phyloP scores from a whole-genome alignment of 73 alveolate genomes.

The Paramecium primaurelia region DNA sequence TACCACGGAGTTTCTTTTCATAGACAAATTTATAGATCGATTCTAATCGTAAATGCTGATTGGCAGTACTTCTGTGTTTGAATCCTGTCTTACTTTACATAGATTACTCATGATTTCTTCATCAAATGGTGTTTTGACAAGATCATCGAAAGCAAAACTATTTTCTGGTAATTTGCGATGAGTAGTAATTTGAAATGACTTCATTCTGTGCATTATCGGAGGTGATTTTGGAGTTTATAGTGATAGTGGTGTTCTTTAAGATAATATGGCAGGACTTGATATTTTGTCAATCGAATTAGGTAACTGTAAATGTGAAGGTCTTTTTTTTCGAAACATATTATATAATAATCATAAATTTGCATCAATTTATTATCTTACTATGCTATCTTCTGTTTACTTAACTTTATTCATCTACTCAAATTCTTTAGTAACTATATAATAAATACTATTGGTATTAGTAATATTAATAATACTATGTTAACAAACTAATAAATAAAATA shows the following conservation, averaged over 20 bases:
- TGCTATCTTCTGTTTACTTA: not conserved
- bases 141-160: not conserved
- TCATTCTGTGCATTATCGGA: not conserved
- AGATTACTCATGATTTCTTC: slow-evolving; percentile 19
- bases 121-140: slow-evolving; percentile 9
- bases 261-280: not conserved
- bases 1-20: not conserved
- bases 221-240: not conserved
- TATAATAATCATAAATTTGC: not conserved
- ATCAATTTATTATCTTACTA: not conserved
- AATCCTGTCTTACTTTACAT: not conserved
- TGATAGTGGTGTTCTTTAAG: not conserved
- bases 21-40: not conserved
- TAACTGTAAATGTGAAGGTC: not conserved
- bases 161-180: not conserved
- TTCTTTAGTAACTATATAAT: too few relatives aligned
- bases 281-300: not conserved
- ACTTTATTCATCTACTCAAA: not conserved
- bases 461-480: too few relatives aligned
- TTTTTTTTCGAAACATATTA: not conserved
- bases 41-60: slow-evolving; percentile 6
- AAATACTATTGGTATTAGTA: too few relatives aligned
- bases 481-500: too few relatives aligned
- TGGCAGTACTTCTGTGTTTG: slow-evolving; percentile 29
- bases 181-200: not conserved